Base-by-base conservation (phyloP, 352 stramenopile species). In the Halophytophthora batemanensis region DNA sequence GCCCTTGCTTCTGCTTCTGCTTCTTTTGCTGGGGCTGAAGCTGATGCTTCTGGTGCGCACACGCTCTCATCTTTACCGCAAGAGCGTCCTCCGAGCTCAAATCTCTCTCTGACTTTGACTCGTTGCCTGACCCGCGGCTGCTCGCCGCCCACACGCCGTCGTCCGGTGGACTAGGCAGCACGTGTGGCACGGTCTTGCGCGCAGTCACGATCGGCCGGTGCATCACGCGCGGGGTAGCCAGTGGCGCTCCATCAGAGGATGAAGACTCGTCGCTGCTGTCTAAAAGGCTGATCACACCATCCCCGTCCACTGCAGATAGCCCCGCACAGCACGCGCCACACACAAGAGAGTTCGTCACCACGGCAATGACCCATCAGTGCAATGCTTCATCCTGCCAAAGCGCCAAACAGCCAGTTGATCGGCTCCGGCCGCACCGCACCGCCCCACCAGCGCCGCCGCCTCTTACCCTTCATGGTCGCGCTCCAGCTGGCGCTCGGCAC, bases 11-110 rank as follows among this genome's bases (percentile, higher is more conserved):
- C 13, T 47, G 34, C n/a, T 12, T 8, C 3, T 41, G 22, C 25
- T 56, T 56, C 39, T 45, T 17, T 59, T 61, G 53, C 36, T 48
- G 47, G 18, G 11, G 23, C 56, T 53, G n/a, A 35, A 19, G 43
- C 22, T 38, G 43, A 7, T 57, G 13, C 53, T 64, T 36, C 37
- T 57, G 18, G 18, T 40, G 34, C 13, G 13, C 36, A 19, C 35
- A 50, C 17, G 37, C 22, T 6, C 14, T 7, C 22, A 1, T 43
- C 8, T 21, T 43, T 22, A 22, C 37, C n/a, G 22, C n/a, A 11
- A 12, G 37, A 12, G 23, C 14, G 7, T 14, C 22, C n/a, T 11
- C n/a, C 37, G 11, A 52, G 35, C 21, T 31, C 25, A 8, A 31
- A 8, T 31, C 25, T 4, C 45, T 22, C 12, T 25, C n/a, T 22